A percentile compares a stretch with the other conserved stretches of the same genome.
These are phyloP conservation scores for Chaetothyriales sp. DNA, from an alignment of 2,329 filamentous ascomycete species.

Conservation along the genomic window DNA sequence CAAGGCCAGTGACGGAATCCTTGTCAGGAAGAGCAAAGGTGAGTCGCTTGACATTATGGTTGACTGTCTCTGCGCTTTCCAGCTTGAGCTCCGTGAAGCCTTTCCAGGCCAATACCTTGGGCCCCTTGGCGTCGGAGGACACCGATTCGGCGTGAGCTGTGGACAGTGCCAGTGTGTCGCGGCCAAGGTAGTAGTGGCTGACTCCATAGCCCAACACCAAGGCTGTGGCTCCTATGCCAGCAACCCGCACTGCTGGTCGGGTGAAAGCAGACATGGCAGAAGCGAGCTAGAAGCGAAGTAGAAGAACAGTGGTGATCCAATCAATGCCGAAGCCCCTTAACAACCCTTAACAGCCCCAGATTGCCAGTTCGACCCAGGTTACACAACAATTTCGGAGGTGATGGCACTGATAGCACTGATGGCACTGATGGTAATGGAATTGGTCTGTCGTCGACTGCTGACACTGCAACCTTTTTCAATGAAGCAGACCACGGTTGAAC, in stretches of 20 bases:
- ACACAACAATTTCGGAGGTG: not conserved
- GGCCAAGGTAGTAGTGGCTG: constrained; percentile 11
- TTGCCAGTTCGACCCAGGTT: not conserved
- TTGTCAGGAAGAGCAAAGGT: constrained; percentile 40
- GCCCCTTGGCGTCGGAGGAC: constrained; percentile 14
- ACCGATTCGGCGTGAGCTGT: constrained; percentile 15
- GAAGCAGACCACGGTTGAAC: not conserved
- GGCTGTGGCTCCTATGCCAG: constrained; percentile 5
- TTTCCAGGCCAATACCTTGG: constrained; percentile 17
- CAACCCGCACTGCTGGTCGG: constrained; percentile 7
- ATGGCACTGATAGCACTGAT: too few species aligned
- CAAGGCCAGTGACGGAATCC: constrained; percentile 34
- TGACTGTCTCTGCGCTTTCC: constrained; percentile 38
- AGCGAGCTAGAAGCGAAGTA: not conserved
- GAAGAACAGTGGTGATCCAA: not conserved
- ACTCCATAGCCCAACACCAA: constrained; percentile 10
- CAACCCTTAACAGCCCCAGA: not conserved
- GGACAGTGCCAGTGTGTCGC: constrained; percentile 9
- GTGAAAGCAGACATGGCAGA: not conserved
- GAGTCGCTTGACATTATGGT: constrained; percentile 44
- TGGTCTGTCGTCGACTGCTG: not conserved
- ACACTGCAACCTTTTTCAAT: not conserved
- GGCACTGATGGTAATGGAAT: not conserved
- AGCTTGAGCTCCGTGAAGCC: constrained; percentile 35
- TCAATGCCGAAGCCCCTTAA: not conserved